A percentile compares a stretch with the other conserved stretches of the same genome.
These are phyloP conservation scores for Calonectria honghensis DNA, from an alignment of 2,329 filamentous ascomycete genomes.

Conservation along the genomic window DNA sequence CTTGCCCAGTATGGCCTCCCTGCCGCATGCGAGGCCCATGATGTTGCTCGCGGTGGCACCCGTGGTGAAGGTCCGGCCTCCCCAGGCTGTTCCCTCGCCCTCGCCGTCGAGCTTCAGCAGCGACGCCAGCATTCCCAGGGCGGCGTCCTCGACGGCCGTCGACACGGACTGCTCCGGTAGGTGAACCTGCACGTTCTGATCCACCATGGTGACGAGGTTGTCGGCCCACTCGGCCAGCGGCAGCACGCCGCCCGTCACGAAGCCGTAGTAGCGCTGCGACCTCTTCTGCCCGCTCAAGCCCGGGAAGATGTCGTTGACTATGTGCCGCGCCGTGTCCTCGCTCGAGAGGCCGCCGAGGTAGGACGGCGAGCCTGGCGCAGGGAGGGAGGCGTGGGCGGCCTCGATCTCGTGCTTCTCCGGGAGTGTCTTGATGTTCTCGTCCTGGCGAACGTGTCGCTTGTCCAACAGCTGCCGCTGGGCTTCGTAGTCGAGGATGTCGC, in stretches of 20 bases:
- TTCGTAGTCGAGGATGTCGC: constrained; percentile 52
- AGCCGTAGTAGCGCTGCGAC: constrained; percentile 86
- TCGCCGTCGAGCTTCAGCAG: constrained; percentile 76
- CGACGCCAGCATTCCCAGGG: constrained; percentile 81
- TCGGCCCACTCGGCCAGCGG: constrained; percentile 89
- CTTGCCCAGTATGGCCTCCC: constrained; percentile 77
- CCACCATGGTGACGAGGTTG: constrained; percentile 85
- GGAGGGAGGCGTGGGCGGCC: constrained; percentile 64
- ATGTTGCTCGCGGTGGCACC: constrained; percentile 87
- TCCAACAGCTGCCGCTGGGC: constrained; percentile 45
- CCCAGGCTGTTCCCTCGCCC: constrained; percentile 71
- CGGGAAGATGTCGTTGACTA: constrained; percentile 68
- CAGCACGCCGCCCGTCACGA: constrained; percentile 88
- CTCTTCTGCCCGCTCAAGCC: constrained; percentile 80
- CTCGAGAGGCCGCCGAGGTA: constrained; percentile 59
- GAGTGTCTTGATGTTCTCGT: constrained; percentile 57
- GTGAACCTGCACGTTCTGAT: constrained; percentile 91
- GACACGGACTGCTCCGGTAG: constrained; percentile 84
- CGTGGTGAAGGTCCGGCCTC: constrained; percentile 72
- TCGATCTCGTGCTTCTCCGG: constrained; percentile 60
- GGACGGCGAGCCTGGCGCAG: constrained; percentile 51
- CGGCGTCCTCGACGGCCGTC: constrained; percentile 84
- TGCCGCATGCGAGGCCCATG: constrained; percentile 79
- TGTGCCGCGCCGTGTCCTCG: constrained; percentile 62
- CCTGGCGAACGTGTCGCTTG: constrained; percentile 43